Evolutionary conservation across 257 asterid genomes (phyloP).

Genomic region (Osmanthus fragrans): DNA sequence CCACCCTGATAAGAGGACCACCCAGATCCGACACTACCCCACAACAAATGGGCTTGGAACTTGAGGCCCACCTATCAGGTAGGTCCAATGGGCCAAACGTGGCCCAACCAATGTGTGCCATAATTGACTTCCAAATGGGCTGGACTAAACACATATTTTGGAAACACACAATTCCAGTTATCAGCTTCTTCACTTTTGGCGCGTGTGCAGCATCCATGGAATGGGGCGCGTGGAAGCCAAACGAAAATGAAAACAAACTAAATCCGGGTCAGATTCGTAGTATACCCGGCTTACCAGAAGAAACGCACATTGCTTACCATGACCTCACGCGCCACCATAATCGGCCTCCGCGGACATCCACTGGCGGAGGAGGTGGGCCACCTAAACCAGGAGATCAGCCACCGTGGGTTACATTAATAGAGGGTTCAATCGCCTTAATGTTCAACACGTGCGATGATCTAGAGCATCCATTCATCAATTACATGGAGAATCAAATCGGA

Average conservation of each 20-base stretch:
- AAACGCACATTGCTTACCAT: constrained; percentile 19
- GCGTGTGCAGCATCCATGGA: constrained; percentile 45
- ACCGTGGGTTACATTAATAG: constrained; percentile 36
- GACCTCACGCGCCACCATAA: constrained; percentile 20
- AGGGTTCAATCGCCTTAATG: constrained; percentile 36
- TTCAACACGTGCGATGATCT: constrained; percentile 47
- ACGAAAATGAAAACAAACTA: constrained; percentile 1
- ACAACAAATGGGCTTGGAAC: constrained; percentile 27
- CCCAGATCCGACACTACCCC: background rate
- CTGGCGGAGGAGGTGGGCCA: constrained; percentile 24
- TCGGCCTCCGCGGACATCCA: background rate
- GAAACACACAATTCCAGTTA: constrained; percentile 31
- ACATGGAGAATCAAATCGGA: constrained; percentile 24
- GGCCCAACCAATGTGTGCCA: constrained; percentile 31
- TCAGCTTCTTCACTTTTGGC: constrained; percentile 40
- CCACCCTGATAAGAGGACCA: background rate
- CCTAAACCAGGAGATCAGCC: constrained; percentile 34
- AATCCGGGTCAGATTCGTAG: constrained; percentile 31
- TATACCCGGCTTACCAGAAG: constrained; percentile 33
- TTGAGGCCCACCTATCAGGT: constrained; percentile 27
- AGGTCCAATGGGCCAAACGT: constrained; percentile 8
- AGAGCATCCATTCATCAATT: constrained; percentile 35
- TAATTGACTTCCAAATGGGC: constrained; percentile 46
- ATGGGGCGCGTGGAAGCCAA: constrained; percentile 41
- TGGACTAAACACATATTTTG: constrained; percentile 38